phyloP scores from a whole-genome alignment of 1,139 yeast genomes.

The Yamadazyma atlantica region DNA sequence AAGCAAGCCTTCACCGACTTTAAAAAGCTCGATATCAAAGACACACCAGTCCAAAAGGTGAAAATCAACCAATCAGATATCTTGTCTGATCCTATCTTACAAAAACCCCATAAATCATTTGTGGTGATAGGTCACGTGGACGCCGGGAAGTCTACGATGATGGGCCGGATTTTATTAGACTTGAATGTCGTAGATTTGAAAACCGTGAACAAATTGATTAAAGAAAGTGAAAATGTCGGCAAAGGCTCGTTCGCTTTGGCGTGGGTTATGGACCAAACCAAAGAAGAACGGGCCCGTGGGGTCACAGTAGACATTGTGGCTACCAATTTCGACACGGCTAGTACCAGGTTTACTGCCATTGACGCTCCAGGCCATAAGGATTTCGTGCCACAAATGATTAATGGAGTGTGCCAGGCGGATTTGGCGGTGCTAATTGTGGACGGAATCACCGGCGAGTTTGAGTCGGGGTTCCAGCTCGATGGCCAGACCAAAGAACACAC shows the following conservation, averaged over 20 bases:
- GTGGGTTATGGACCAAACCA: slow-evolving; percentile 96
- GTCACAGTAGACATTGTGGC: slow-evolving; percentile 94
- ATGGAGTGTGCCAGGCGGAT: slow-evolving; percentile 59
- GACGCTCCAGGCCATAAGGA: slow-evolving; percentile 82
- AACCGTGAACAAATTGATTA: slow-evolving; percentile 71
- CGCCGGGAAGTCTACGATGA: slow-evolving; percentile 94
- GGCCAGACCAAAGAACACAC: slow-evolving; percentile 98
- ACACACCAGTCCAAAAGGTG: slow-evolving; percentile 14
- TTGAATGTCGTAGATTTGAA: slow-evolving; percentile 77
- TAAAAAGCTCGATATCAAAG: slow-evolving; percentile 23
- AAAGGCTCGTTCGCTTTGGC: slow-evolving; percentile 94
- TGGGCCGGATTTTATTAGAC: slow-evolving; percentile 86
- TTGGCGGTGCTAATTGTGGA: slow-evolving; percentile 75
- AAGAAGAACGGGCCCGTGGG: slow-evolving; percentile 86
- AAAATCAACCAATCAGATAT: slow-evolving; percentile 45
- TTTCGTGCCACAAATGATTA: slow-evolving; percentile 55
- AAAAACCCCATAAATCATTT: slow-evolving; percentile 70
- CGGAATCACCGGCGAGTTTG: slow-evolving; percentile 80
- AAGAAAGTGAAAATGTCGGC: slow-evolving; percentile 80
- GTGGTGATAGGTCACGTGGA: slow-evolving; percentile 97
- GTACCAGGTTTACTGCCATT: slow-evolving; percentile 74
- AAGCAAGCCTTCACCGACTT: slow-evolving; percentile 46
- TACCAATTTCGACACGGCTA: slow-evolving; percentile 70
- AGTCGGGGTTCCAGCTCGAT: slow-evolving; percentile 78
- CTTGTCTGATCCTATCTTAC: slow-evolving; percentile 27